Base-by-base conservation (phyloP, 169 alveolate species). In the Plasmodium coatneyi region DNA sequence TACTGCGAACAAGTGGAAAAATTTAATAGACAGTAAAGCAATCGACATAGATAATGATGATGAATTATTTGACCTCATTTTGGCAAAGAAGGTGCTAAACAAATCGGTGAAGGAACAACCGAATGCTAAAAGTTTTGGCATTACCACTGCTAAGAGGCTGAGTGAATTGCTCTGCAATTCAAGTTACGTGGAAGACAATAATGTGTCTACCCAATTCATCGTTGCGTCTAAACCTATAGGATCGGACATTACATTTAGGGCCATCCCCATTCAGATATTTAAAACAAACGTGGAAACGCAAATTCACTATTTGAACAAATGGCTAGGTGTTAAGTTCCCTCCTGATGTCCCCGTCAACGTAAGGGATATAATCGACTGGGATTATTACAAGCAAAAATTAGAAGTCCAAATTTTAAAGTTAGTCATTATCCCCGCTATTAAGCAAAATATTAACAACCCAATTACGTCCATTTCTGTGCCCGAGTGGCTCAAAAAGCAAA, bases 361-460 rank as follows among this genome's bases (percentile, higher is more conserved):
- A 93, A 95, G 99, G 41, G 97, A 97, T 71, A 98, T 99, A 12
- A 96, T 99, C 46, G 99, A 99, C 84, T 99, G 99, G 99, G 98
- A 97, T 19, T 99, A 99, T 94, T 99, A 99, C 93, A 98, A 98
- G 80, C 99, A 99, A 83, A 98, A 99, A 96, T 96, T 99, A 34
- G 98, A 98, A 28, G 98, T 98, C 28, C 97, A 98, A 71, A 98
- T 99, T 71, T 92, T 97, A 71, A 99, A 99, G 93, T 96, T 99
- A 76, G 97, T 99, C 25, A 97, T 98, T 19, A 98, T 99, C 49
- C 99, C 99, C 3, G 99, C 99, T n/a, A 98, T 99, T 43, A 81
- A 98, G 56, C 99, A 99, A 92, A 98, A 99, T 80, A 95, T 99
- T 71, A 95, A 95, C 39, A 98, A 99, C 92, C 99, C 99, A 10